Evolutionary conservation across 2,329 filamentous ascomycete genomes (phyloP).

Genomic region (Coniosporium tulheliwenetii): DNA sequence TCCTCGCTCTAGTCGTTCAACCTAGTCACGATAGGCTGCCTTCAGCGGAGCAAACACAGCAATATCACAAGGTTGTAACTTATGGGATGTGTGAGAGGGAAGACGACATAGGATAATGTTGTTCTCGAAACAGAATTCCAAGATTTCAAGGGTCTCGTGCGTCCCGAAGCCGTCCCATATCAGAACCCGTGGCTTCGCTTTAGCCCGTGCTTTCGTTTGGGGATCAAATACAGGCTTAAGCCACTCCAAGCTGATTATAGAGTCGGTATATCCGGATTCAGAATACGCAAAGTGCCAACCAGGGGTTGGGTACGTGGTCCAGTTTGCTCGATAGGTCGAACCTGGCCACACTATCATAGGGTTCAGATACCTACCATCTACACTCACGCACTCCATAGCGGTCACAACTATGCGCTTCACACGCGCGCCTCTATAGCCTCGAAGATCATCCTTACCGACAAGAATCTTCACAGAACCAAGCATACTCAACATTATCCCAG

Average conservation of each 20-base stretch:
- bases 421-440: conserved; percentile 10
- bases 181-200: conserved; percentile 15
- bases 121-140: conserved; percentile 16
- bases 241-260: conserved; percentile 19
- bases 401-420: conserved; percentile 12
- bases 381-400: conserved; percentile 12
- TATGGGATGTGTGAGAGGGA: conserved; percentile 12
- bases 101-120: conserved; percentile 18
- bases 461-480: conserved; percentile 16
- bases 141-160: conserved; percentile 15
- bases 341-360: conserved; percentile 14
- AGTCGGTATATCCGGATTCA: conserved; percentile 13
- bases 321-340: conserved; percentile 12
- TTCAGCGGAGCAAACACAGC: conserved; percentile 4
- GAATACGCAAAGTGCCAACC: conserved; percentile 13
- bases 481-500: conserved; percentile 15
- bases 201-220: conserved; percentile 14
- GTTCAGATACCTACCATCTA: conserved; percentile 10
- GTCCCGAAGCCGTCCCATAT: conserved; percentile 19
- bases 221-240: conserved; percentile 19
- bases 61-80: conserved; percentile 14
- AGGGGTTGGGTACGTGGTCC: conserved; percentile 11
- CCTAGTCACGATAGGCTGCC: conserved; percentile 5
- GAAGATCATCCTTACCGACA: conserved; percentile 11
- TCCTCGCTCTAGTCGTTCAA: conserved; percentile 3